phyloP scores from a whole-genome alignment of 352 stramenopile genomes.

The Globisporangium cylindrosporum region DNA sequence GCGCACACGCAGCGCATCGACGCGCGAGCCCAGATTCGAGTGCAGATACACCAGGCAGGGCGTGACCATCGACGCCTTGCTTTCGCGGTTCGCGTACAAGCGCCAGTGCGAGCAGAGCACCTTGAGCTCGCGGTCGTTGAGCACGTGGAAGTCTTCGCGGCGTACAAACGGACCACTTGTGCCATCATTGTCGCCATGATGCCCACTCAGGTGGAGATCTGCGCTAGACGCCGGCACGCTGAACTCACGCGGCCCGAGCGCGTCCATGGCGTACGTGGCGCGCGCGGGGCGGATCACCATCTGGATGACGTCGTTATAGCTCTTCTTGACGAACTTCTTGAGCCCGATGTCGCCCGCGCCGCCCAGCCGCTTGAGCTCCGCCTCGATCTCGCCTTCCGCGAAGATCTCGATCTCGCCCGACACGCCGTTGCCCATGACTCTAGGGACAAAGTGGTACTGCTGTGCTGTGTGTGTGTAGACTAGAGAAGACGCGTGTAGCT shows the following conservation, averaged over 20 bases:
- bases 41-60: constrained; percentile 81
- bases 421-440: constrained; percentile 66
- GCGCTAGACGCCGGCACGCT: constrained; percentile 18
- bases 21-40: constrained; percentile 77
- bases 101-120: constrained; percentile 78
- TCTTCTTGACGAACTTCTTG: constrained; percentile 68
- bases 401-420: constrained; percentile 83
- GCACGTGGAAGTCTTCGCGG: constrained; percentile 58
- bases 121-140: constrained; percentile 68
- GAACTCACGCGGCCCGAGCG: constrained; percentile 55
- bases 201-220: constrained; percentile 5
- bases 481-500: not conserved
- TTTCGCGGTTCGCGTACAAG: constrained; percentile 33
- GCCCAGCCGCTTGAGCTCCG: constrained; percentile 60
- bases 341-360: constrained; percentile 65
- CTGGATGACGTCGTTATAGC: constrained; percentile 76
- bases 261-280: constrained; percentile 41
- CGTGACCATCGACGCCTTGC: constrained; percentile 16
- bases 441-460: not conserved
- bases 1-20: constrained; percentile 66
- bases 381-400: constrained; percentile 71
- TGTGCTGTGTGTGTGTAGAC: not conserved
- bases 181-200: constrained; percentile 17
- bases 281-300: constrained; percentile 73
- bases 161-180: constrained; percentile 16